phyloP scores from a whole-genome alignment of 2,329 filamentous ascomycete genomes.

The Colletotrichum sp. region DNA sequence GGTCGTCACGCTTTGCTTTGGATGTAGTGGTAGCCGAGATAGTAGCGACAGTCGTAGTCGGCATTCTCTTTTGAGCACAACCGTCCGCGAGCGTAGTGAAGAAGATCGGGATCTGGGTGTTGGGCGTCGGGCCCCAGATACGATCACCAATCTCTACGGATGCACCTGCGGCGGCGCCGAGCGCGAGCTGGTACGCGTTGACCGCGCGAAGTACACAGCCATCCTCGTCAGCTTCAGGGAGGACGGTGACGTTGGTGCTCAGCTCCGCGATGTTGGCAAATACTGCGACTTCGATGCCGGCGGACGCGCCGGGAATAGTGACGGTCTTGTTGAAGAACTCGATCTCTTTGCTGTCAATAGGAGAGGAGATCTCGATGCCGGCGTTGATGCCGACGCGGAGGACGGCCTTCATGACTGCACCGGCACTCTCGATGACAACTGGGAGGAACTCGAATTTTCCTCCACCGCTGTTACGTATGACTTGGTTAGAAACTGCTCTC shows the following conservation, averaged over 20 bases:
- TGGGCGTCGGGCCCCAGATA: constrained; percentile 55
- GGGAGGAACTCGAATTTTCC: constrained; percentile 64
- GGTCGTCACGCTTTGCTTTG: constrained; percentile 24
- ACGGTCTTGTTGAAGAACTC: constrained; percentile 22
- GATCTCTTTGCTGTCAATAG: constrained; percentile 14
- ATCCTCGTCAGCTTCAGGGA: constrained; percentile 33
- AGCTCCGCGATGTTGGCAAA: constrained; percentile 61
- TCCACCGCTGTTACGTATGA: constrained; percentile 43
- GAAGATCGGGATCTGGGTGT: constrained; percentile 54
- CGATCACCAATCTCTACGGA: constrained; percentile 46
- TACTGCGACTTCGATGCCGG: constrained; percentile 53
- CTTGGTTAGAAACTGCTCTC: not conserved
- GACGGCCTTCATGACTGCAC: constrained; percentile 47
- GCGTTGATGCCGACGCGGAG: constrained; percentile 52
- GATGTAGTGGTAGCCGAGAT: constrained; percentile 26
- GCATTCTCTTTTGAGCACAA: constrained; percentile 36
- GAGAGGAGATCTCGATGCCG: constrained; percentile 40
- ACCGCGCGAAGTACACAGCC: constrained; percentile 50
- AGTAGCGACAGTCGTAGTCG: constrained; percentile 24
- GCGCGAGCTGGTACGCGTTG: constrained; percentile 54
- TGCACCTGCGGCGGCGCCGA: constrained; percentile 61
- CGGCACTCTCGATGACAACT: constrained; percentile 49
- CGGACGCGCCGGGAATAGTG: constrained; percentile 32
- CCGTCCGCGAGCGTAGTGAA: constrained; percentile 53
- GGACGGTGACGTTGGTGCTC: constrained; percentile 52